Percentiles rank a stretch among this genome's conserved stretches.
These are phyloP conservation scores for Venustampulla echinocandica DNA, from an alignment of 495 filamentous ascomycete genomes.

Conservation along the genomic window DNA sequence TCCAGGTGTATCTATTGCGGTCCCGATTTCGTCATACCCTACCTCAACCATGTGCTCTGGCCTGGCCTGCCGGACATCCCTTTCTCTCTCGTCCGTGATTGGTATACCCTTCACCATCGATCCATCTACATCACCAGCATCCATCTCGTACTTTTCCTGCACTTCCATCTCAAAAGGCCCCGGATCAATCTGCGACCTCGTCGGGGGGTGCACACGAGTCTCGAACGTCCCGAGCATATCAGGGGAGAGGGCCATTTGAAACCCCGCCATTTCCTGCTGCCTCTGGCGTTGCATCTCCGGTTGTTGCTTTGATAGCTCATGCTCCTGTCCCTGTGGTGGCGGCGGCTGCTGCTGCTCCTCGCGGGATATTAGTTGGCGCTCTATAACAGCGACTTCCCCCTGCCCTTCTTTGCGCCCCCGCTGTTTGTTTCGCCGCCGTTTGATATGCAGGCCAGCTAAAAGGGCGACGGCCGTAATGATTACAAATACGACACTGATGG, in stretches of 20 bases:
- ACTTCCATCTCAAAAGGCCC: constrained; percentile 1
- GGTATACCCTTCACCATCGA: not conserved
- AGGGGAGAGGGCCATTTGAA: not conserved
- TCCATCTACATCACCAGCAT: not conserved
- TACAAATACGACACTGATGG: not conserved
- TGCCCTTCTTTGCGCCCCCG: not conserved
- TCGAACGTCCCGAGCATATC: not conserved
- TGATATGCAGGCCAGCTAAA: not conserved
- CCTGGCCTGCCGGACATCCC: not conserved
- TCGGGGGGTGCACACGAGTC: not conserved
- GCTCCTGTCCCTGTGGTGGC: too few relatives aligned
- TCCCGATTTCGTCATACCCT: not conserved
- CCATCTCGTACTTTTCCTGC: not conserved
- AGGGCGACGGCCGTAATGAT: not conserved
- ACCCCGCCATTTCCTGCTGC: not conserved
- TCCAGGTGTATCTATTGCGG: not conserved
- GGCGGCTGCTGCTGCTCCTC: too few relatives aligned
- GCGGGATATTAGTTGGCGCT: too few relatives aligned
- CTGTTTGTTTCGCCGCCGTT: not conserved
- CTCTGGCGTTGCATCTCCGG: not conserved
- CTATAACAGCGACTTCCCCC: too few relatives aligned
- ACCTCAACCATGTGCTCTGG: not conserved
- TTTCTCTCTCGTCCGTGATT: not conserved
- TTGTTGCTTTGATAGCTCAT: not conserved
- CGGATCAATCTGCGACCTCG: not conserved